Percentiles rank a stretch among this genome's conserved stretches.
Conservation (phyloP, 1,284 basidiomycete genomes). For the Rhodotorula glutinis region DNA sequence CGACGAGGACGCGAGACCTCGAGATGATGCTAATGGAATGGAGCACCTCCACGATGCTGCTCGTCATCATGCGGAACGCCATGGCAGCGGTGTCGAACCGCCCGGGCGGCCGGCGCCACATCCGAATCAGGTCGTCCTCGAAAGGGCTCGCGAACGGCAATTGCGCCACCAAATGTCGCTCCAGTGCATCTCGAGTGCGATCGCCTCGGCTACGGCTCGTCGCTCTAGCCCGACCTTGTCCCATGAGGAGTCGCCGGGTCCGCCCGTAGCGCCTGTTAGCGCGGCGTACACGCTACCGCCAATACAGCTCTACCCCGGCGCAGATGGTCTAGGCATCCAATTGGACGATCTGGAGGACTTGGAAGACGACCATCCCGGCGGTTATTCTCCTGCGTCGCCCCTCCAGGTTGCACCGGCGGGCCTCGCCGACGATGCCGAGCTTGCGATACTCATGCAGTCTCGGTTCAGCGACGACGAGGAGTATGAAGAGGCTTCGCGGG, state of each 20-base stretch:
- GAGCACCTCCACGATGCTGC: too few species aligned
- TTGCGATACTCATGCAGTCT: conserved; percentile 34
- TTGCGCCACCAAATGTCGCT: conserved; percentile 43
- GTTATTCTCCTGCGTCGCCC: background rate
- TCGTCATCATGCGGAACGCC: too few species aligned
- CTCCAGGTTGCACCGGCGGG: background rate
- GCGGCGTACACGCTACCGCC: background rate
- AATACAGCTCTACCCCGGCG: background rate
- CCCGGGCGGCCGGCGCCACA: background rate
- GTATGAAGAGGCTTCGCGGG: background rate
- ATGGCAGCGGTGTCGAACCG: too few species aligned
- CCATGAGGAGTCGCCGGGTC: background rate
- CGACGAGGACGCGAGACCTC: background rate
- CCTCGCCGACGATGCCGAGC: conserved; percentile 26
- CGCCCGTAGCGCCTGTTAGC: background rate
- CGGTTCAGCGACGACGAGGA: conserved; percentile 35
- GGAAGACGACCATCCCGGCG: conserved; percentile 18
- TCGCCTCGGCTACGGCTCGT: conserved; percentile 43
- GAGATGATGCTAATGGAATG: too few species aligned
- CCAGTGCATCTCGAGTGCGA: conserved; percentile 42
- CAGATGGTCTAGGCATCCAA: conserved; percentile 26
- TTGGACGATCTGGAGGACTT: conserved; percentile 44
- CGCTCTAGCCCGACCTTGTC: background rate
- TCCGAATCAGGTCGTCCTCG: conserved; percentile 22
- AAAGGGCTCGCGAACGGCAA: conserved; percentile 30